Evolutionary conservation across 177 flowering plant genomes (phyloP), one percentile per base, ranked within the genome.

Genomic region (Vitis hybrid): DNA sequence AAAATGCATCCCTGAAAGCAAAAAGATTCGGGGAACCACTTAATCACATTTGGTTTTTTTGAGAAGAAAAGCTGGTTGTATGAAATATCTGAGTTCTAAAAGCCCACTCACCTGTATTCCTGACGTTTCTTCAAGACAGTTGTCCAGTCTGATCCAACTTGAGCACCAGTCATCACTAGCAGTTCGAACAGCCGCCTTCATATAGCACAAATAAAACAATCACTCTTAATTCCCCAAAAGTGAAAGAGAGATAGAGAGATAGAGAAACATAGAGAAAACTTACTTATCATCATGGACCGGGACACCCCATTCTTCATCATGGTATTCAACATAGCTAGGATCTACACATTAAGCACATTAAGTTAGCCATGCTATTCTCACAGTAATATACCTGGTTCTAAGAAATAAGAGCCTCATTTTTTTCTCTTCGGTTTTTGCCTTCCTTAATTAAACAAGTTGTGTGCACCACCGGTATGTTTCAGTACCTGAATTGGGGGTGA

Each of bases 241-340:
- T 49, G 55, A 38, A 55, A 51, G 70, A 44, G 72, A 52, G 57
- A 59, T 68, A 62, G 56, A 63, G 73, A 73, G 71, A 64, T 59
- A 71, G 47, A 52, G 20, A 38, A 24, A 38, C 44, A 4, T 38
- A 38, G 44, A 38, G 44, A 38, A 38, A 5, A 75, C 72, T 73
- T 75, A 94, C 98, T 77, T 89, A 78, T 95, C 98, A 81, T 95
- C 92, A 79, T 91, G 95, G 33, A 88, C 86, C 4, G 98, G 97
- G 77, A 89, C 97, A 52, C 98, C 98, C 98, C 98, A 95, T 84
- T 92, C 97, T 80, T 91, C 88, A 76, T 95, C 98, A 83, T 95
- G 98, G 79, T 92, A 95, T 68, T 87, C 86, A 71, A 92, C 90
- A 76, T 86, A 92, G 65, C 89, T 76, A 63, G 97, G 97, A 82